These are phyloP conservation scores for Cordyceps pruinosa DNA, from an alignment of 2,329 filamentous ascomycete species.

Conservation along the genomic window DNA sequence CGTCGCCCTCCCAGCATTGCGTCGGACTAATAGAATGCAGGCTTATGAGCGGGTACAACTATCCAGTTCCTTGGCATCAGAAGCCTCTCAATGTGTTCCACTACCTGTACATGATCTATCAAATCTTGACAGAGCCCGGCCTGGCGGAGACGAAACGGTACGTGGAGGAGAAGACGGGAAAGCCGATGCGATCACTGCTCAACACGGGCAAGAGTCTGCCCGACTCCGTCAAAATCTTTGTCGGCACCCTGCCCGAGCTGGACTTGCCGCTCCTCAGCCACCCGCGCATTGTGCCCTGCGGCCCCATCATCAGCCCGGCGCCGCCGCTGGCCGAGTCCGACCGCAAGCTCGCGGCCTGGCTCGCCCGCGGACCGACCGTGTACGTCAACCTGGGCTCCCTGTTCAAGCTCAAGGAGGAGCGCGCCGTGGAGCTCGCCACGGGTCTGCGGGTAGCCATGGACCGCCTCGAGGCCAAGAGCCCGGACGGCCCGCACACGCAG, in stretches of 20 bases:
- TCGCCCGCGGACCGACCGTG: constrained; percentile 34
- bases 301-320: constrained; percentile 36
- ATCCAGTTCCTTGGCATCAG: constrained; percentile 37
- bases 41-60: constrained; percentile 36
- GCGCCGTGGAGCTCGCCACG: constrained; percentile 32
- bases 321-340: constrained; percentile 29
- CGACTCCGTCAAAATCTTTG: constrained; percentile 19
- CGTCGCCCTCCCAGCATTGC: neutral
- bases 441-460: constrained; percentile 32
- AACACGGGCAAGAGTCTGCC: constrained; percentile 18
- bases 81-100: constrained; percentile 36
- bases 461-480: constrained; percentile 9
- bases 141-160: constrained; percentile 12
- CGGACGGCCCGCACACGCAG: constrained; percentile 15
- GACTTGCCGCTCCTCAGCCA: constrained; percentile 36
- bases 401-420: constrained; percentile 23
- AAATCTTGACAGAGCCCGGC: constrained; percentile 14
- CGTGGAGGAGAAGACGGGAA: constrained; percentile 13
- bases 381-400: constrained; percentile 43
- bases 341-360: constrained; percentile 36
- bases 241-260: constrained; percentile 23
- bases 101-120: constrained; percentile 22
- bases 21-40: constrained; percentile 19
- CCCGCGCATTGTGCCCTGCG: constrained; percentile 35
- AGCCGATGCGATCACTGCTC: constrained; percentile 17